Evolutionary conservation across 2,329 filamentous ascomycete genomes (phyloP).

Genomic region (Macrophomina pseudophaseolina): DNA sequence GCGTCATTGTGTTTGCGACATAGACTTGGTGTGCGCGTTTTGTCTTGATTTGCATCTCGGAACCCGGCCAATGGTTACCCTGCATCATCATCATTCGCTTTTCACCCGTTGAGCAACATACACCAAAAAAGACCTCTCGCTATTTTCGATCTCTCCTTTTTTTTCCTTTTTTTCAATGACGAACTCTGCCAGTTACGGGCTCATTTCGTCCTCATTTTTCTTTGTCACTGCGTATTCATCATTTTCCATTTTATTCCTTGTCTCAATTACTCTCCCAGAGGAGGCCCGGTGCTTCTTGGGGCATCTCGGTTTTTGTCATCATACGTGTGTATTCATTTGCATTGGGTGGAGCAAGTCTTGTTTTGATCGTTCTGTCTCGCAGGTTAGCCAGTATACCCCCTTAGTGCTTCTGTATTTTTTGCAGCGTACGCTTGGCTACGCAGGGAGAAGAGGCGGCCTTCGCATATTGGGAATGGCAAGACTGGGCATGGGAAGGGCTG

Average conservation of each 20-base stretch:
- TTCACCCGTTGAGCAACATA: neutral
- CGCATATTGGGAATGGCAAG: neutral
- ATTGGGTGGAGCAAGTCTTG: slow-evolving; percentile 21
- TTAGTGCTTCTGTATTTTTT: slow-evolving; percentile 21
- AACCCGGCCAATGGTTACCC: slow-evolving; percentile 3
- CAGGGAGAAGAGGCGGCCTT: slow-evolving; percentile 16
- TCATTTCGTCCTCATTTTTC: neutral
- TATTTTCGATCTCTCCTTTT: neutral
- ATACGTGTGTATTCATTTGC: slow-evolving; percentile 19
- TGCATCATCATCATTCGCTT: slow-evolving; percentile 19
- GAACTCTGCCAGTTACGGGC: neutral
- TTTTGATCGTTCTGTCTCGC: slow-evolving; percentile 14
- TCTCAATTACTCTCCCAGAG: slow-evolving; percentile 1
- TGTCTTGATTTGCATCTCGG: neutral
- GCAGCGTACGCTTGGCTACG: slow-evolving; percentile 20
- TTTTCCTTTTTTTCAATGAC: neutral
- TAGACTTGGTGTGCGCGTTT: slow-evolving; percentile 17
- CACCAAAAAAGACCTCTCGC: slow-evolving; percentile 18
- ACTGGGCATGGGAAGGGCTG: neutral
- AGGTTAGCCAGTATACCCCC: slow-evolving; percentile 24
- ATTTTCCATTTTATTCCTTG: slow-evolving; percentile 2
- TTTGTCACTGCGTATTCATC: slow-evolving; percentile 3
- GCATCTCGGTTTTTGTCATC: slow-evolving; percentile 21
- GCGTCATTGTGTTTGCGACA: slow-evolving; percentile 8
- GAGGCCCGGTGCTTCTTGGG: slow-evolving; percentile 5